phyloP scores from a whole-genome alignment of 805 yeast genomes.

The Saturnispora hagleri region DNA sequence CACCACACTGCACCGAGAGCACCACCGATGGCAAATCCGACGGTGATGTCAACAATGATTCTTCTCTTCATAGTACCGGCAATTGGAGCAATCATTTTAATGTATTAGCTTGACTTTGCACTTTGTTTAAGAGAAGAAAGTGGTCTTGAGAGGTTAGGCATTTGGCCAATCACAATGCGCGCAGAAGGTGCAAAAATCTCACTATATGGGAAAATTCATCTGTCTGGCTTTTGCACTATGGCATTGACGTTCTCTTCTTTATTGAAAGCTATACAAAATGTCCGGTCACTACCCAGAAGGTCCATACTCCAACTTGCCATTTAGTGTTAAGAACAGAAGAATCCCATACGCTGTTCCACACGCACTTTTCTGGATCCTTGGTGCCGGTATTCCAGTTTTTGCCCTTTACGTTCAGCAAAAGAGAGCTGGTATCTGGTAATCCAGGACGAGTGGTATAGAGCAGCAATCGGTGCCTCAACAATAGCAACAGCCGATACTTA shows the following conservation, averaged over 20 bases:
- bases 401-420: constrained; percentile 73
- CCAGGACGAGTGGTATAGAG: background rate
- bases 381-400: constrained; percentile 70
- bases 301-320: constrained; percentile 86
- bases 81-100: constrained; percentile 78
- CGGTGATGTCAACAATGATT: constrained; percentile 66
- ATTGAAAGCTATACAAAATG: background rate
- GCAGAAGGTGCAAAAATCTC: background rate
- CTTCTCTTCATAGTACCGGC: constrained; percentile 76
- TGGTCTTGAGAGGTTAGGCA: background rate
- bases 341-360: constrained; percentile 79
- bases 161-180: constrained; percentile 12
- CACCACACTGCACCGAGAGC: constrained; percentile 71
- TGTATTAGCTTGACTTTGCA: background rate
- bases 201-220: background rate
- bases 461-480: no score
- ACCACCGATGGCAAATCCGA: constrained; percentile 38
- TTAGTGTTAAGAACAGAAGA: constrained; percentile 88
- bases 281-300: constrained; percentile 56
- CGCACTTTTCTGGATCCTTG: constrained; percentile 67
- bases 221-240: background rate
- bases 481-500: background rate
- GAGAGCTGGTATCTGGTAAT: constrained; percentile 62
- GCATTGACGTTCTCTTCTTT: background rate
- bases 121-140: constrained; percentile 6